phyloP scores from a whole-genome alignment of 2,329 filamentous ascomycete species.

The Aspergillus quadricinctus region DNA sequence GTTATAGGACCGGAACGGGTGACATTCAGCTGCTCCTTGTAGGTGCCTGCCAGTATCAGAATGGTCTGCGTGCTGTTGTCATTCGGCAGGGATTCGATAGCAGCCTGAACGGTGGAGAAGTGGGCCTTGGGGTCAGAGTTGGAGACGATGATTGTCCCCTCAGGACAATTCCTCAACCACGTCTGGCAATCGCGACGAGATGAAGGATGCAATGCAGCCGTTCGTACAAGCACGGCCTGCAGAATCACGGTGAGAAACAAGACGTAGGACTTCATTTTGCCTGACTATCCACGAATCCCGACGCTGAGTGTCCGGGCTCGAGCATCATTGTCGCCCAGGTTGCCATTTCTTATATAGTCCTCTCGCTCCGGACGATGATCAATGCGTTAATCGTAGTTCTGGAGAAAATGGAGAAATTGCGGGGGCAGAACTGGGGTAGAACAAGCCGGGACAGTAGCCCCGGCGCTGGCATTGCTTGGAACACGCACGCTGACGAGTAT shows the following conservation, averaged over 20 bases:
- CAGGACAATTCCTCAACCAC: slow-evolving; percentile 21
- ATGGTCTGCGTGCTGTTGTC: slow-evolving; percentile 50
- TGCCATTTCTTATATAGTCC: slow-evolving; percentile 3
- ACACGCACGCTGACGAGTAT: neutral
- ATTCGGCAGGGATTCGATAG: slow-evolving; percentile 44
- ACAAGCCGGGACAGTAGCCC: neutral
- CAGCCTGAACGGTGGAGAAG: slow-evolving; percentile 44
- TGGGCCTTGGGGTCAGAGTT: slow-evolving; percentile 16
- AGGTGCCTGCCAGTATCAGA: slow-evolving; percentile 57
- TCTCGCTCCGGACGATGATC: slow-evolving; percentile 6
- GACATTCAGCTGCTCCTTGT: slow-evolving; percentile 62
- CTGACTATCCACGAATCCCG: neutral
- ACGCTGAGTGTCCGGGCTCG: neutral
- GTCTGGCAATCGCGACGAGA: slow-evolving; percentile 23
- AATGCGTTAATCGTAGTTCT: neutral
- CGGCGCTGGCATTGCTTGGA: neutral
- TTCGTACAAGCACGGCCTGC: slow-evolving; percentile 4
- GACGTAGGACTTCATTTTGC: neutral
- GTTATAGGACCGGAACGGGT: slow-evolving; percentile 59
- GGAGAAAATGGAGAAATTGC: slow-evolving; percentile 14
- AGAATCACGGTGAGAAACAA: neutral
- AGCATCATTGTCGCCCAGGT: neutral
- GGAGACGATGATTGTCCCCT: slow-evolving; percentile 26
- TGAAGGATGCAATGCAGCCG: slow-evolving; percentile 4
- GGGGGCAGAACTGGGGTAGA: slow-evolving; percentile 2